Conservation (phyloP, 371 early-diverging fungal species). For the Rhizopus stolonifer region DNA sequence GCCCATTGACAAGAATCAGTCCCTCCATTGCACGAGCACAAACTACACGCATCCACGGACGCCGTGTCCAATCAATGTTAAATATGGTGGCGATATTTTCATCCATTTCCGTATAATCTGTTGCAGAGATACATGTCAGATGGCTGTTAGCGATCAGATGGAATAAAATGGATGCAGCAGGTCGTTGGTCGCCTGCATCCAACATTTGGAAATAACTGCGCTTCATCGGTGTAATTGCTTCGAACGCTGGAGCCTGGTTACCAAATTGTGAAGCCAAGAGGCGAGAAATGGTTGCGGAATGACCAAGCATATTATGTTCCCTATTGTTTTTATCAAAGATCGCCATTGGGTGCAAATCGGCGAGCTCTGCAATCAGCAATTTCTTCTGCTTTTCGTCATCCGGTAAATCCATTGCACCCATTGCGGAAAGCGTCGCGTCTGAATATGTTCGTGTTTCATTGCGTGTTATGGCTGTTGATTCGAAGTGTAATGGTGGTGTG, state of each 20-base stretch:
- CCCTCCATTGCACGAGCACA: slow-evolving; percentile 7
- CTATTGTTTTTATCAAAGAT: slow-evolving; percentile 7
- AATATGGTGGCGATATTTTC: slow-evolving; percentile 1
- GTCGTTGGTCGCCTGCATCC: slow-evolving; percentile 2
- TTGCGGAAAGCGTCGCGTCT: too few species aligned
- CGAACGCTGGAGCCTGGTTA: slow-evolving; percentile 4
- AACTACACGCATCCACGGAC: background rate
- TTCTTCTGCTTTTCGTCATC: slow-evolving; percentile 1
- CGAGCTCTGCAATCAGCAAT: slow-evolving; percentile 8
- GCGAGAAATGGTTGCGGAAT: slow-evolving; percentile 4
- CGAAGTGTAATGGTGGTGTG: too few species aligned
- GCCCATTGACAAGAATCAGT: too few species aligned
- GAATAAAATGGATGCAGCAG: slow-evolving; percentile 4
- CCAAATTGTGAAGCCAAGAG: slow-evolving; percentile 7
- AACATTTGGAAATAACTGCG: slow-evolving; percentile 5
- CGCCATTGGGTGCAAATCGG: slow-evolving; percentile 6
- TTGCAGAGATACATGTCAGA: slow-evolving; percentile 10
- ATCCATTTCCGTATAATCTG: slow-evolving; percentile 1
- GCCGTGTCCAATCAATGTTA: background rate
- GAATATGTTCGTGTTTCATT: too few species aligned
- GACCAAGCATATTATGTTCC: slow-evolving; percentile 7
- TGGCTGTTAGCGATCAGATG: background rate
- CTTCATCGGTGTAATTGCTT: slow-evolving; percentile 7
- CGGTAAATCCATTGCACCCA: too few species aligned
- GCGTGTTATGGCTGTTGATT: too few species aligned